Evolutionary conservation across 2,329 filamentous ascomycete species (phyloP), one percentile per base, ranked within the genome.

Genomic region (Penicillium sp.): DNA sequence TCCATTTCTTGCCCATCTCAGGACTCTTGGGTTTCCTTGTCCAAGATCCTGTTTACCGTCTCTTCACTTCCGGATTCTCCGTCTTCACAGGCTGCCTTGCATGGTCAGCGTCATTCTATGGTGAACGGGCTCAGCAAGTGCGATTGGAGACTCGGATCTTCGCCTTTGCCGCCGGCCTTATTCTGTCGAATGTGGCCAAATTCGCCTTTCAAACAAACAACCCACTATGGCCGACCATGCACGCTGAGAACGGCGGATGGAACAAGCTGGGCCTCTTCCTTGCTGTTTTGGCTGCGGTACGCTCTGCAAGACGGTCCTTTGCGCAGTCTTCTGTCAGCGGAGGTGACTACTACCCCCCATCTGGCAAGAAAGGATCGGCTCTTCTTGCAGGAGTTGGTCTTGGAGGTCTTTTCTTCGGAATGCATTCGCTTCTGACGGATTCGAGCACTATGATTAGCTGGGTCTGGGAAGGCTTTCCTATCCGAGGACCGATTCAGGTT

Each of bases 381-480:
- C 63, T 87, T 6, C 78, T 96, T 45, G 85, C 91, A 28, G 89
- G 86, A 9, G 74, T 94, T 49, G 91, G 94, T 58, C 74, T 97
- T 55, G 91, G 84, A 23, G 93, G 91, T 28, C 74, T 97, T 7
- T 81, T 97, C 68, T 99, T 99, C 67, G 90, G 83, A 5, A 81
- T 97, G 67, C 94, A 97, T 70, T 97, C 92, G 1, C 79, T 99
- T 9, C 82, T 99, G 11, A 97, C 94, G 0, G 94, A 99, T 70
- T 96, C 92, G 0, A 97, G 94, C 77, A 99, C 94, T 54, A 97
- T 99, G 91, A 97, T 97, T 57, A 81, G 92, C 16, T 99, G 94
- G 94, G 91, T 91, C 2, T 99, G 94, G 94, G 91, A 97, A 65
- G 94, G 94, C 6, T 99, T 89, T 66, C 94, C 94, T 14, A 84